A percentile compares a stretch with the other conserved stretches of the same genome.
Evolutionary conservation across 1,284 basidiomycete species (phyloP).

Genomic region (Malassezia yamatoensis): DNA sequence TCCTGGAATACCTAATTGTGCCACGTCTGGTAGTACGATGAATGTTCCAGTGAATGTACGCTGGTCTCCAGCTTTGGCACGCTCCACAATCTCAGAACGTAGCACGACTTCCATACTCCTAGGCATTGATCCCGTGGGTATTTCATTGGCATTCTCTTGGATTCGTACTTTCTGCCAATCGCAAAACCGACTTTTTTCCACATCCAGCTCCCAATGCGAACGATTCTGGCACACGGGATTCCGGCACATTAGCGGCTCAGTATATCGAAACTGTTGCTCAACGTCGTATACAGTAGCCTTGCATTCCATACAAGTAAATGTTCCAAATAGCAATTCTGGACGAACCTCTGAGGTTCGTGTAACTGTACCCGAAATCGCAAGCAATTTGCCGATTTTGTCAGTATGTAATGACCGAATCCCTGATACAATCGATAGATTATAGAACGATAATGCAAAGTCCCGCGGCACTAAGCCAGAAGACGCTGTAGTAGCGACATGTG

Average conservation of each 20-base stretch:
- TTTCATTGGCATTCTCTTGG: constrained; percentile 97
- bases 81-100: constrained; percentile 86
- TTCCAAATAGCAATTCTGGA: constrained; percentile 85
- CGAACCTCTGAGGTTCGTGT: constrained; percentile 95
- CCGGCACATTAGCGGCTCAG: constrained; percentile 89
- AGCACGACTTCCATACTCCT: constrained; percentile 83
- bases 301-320: constrained; percentile 84
- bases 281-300: constrained; percentile 79
- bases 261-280: constrained; percentile 99
- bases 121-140: constrained; percentile 88
- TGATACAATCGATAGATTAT: constrained; percentile 83
- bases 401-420: constrained; percentile 79
- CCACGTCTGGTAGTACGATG: constrained; percentile 95
- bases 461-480: constrained; percentile 77
- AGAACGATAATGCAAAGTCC: constrained; percentile 91
- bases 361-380: constrained; percentile 53
- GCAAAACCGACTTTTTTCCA: constrained; percentile 90
- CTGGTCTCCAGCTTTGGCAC: constrained; percentile 97
- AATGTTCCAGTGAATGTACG: constrained; percentile 96
- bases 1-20: constrained; percentile 86
- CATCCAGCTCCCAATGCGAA: constrained; percentile 80
- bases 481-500: constrained; percentile 50
- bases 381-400: constrained; percentile 39
- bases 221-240: constrained; percentile 89
- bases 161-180: constrained; percentile 99